A percentile compares a stretch with the other conserved stretches of the same genome.
Conservation (phyloP, 1,284 basidiomycete genomes). For the Irpex sp. region DNA sequence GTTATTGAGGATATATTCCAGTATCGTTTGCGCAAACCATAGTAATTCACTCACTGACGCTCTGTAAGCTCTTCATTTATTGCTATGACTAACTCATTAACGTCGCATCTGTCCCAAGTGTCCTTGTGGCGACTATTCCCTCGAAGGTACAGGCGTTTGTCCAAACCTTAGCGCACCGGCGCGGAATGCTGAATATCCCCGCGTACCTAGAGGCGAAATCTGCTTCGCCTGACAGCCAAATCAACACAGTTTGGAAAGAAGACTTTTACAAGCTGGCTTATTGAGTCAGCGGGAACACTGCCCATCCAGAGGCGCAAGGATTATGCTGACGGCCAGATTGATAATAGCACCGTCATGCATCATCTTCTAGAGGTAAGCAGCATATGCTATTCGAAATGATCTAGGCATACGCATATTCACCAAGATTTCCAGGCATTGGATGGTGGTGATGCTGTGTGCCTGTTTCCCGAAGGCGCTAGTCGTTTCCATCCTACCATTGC, state of each 20-base stretch:
- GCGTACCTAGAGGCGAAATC: conserved; percentile 52
- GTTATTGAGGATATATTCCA: conserved; percentile 18
- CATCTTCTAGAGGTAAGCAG: conserved; percentile 57
- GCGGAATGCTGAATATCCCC: not conserved
- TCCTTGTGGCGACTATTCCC: conserved; percentile 70
- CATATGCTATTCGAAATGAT: conserved; percentile 5
- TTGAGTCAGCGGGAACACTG: conserved; percentile 81
- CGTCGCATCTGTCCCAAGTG: conserved; percentile 32
- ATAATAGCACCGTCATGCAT: conserved; percentile 69
- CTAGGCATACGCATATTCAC: not conserved
- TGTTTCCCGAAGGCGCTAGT: conserved; percentile 84
- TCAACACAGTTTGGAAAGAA: conserved; percentile 77
- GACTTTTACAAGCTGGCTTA: conserved; percentile 86
- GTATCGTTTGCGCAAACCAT: conserved; percentile 77
- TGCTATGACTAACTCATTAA: not conserved
- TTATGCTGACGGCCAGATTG: conserved; percentile 44
- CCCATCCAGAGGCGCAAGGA: conserved; percentile 79
- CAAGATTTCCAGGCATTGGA: conserved; percentile 57
- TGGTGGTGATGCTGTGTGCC: conserved; percentile 72
- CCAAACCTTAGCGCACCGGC: not conserved
- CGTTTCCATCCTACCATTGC: conserved; percentile 80
- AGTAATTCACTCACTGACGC: conserved; percentile 85
- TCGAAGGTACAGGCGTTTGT: conserved; percentile 42
- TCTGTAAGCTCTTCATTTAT: conserved; percentile 44
- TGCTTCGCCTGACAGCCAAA: conserved; percentile 82